A percentile compares a stretch with the other conserved stretches of the same genome.
These are phyloP conservation scores for Gossypium trilobum DNA, from an alignment of 441 rosid genomes.

Conservation along the genomic window DNA sequence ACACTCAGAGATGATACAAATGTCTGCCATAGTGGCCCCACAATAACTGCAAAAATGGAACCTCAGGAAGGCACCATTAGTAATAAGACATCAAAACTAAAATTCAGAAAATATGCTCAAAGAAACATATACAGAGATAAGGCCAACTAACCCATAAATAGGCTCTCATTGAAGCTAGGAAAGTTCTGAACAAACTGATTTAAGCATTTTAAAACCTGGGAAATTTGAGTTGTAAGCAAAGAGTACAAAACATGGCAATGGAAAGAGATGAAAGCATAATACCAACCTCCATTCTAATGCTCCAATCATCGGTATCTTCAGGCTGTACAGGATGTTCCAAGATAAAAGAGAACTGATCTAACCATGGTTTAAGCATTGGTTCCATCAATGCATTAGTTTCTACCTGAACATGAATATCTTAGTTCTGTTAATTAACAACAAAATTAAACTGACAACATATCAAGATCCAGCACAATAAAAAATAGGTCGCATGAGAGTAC, in stretches of 20 bases:
- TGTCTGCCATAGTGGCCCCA: constrained; percentile 87
- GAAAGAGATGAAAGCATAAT: constrained; percentile 15
- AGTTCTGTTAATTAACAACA: constrained; percentile 31
- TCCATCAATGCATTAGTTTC: constrained; percentile 52
- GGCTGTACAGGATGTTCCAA: constrained; percentile 62
- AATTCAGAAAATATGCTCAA: constrained; percentile 5
- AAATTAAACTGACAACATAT: constrained; percentile 19
- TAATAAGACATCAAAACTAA: constrained; percentile 3
- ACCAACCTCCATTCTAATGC: constrained; percentile 81
- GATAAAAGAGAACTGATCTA: constrained; percentile 57
- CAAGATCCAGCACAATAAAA: constrained; percentile 13
- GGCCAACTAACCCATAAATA: constrained; percentile 53
- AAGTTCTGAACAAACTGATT: constrained; percentile 87
- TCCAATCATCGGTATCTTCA: constrained; percentile 96
- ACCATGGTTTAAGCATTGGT: constrained; percentile 67
- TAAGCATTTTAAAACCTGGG: constrained; percentile 79
- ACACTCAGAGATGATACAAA: constrained; percentile 67
- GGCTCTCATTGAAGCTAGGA: constrained; percentile 54
- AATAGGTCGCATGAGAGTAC: constrained; percentile 27
- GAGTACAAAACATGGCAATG: constrained; percentile 6
- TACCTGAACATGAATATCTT: constrained; percentile 45
- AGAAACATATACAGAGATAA: not conserved
- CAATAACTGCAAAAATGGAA: constrained; percentile 44
- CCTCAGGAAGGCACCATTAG: constrained; percentile 12
- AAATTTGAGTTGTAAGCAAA: constrained; percentile 11